These are phyloP conservation scores for Gaeumannomyces sp. DNA, from an alignment of 2,329 filamentous ascomycete species.

Conservation along the genomic window DNA sequence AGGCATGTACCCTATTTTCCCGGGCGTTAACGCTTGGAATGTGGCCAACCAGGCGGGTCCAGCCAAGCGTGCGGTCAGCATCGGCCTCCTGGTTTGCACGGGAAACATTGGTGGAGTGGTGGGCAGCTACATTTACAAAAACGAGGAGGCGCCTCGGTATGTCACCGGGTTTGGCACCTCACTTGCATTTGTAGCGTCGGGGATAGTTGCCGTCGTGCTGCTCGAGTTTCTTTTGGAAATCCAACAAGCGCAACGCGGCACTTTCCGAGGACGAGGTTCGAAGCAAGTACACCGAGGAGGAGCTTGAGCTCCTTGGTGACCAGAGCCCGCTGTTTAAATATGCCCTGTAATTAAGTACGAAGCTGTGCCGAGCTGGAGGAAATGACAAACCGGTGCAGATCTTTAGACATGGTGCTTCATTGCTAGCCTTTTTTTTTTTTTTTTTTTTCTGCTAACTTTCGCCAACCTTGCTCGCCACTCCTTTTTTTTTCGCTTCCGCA, in stretches of 20 bases:
- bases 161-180: conserved; percentile 28
- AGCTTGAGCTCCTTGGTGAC: conserved; percentile 27
- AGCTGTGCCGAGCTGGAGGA: no score
- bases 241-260: conserved; percentile 21
- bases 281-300: conserved; percentile 23
- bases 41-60: conserved; percentile 7
- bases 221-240: conserved; percentile 19
- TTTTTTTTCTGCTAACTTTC: not conserved
- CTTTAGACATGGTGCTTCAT: no score
- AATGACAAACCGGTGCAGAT: no score
- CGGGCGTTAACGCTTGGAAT: conserved; percentile 9
- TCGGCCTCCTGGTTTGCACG: conserved; percentile 57
- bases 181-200: conserved; percentile 10
- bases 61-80: conserved; percentile 36
- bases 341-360: conserved; percentile 18
- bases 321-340: conserved; percentile 26
- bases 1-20: conserved; percentile 10
- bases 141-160: conserved; percentile 27
- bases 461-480: no score
- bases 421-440: no score
- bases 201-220: conserved; percentile 9
- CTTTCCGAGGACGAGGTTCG: conserved; percentile 21
- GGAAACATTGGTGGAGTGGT: conserved; percentile 47
- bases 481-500: no score
- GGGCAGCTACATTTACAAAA: conserved; percentile 29